These are phyloP conservation scores for Aspergillus sp. DNA, from an alignment of 2,329 filamentous ascomycete species.

Conservation along the genomic window DNA sequence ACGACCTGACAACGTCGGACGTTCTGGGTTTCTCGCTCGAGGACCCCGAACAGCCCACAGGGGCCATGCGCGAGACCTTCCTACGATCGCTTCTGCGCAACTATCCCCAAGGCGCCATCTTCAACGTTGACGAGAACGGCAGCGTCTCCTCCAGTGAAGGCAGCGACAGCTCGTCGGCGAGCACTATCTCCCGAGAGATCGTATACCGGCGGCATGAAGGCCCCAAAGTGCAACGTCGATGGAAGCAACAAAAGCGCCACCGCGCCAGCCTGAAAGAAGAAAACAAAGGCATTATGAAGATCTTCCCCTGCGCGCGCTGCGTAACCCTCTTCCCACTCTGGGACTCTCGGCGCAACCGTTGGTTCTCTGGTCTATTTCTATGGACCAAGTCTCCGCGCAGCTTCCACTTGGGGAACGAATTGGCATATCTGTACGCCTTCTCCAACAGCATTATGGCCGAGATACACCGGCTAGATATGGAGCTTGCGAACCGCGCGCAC, in stretches of 20 bases:
- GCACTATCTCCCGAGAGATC: slow-evolving; percentile 3
- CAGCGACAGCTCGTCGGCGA: slow-evolving; percentile 12
- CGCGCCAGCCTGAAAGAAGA: slow-evolving; percentile 17
- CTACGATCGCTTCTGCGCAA: slow-evolving; percentile 21
- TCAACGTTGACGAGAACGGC: slow-evolving; percentile 23
- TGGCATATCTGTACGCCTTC: slow-evolving; percentile 31
- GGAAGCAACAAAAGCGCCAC: slow-evolving; percentile 15
- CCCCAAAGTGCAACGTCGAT: neutral
- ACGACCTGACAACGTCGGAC: neutral
- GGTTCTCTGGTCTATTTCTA: slow-evolving; percentile 29
- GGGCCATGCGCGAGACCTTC: slow-evolving; percentile 13
- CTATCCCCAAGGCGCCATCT: slow-evolving; percentile 30
- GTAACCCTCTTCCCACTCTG: slow-evolving; percentile 33
- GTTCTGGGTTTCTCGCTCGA: slow-evolving; percentile 20
- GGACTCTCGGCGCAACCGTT: slow-evolving; percentile 30
- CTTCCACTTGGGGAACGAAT: slow-evolving; percentile 27
- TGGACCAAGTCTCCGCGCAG: slow-evolving; percentile 30
- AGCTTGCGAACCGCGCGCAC: slow-evolving; percentile 33
- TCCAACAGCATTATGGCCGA: slow-evolving; percentile 37
- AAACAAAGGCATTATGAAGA: slow-evolving; percentile 20
- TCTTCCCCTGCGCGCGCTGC: slow-evolving; percentile 26
- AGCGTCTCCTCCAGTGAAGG: slow-evolving; percentile 23
- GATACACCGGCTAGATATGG: slow-evolving; percentile 29
- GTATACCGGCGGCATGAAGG: neutral
- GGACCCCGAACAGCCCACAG: slow-evolving; percentile 15